Conservation (phyloP, 129 eudicot species). For the Chrysanthemum makinoi region DNA sequence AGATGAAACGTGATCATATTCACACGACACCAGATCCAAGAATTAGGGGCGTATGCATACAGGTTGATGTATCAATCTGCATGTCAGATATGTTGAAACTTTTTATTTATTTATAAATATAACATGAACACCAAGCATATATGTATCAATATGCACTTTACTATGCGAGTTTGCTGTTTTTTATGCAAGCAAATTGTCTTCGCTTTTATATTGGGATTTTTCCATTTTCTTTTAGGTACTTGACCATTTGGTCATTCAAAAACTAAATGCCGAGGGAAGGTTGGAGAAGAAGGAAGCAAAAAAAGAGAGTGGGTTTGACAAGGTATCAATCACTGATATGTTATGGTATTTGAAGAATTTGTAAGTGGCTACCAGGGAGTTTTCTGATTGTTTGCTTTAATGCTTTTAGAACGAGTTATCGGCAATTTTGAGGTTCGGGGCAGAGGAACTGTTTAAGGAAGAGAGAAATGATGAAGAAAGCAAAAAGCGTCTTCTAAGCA, state of each 20-base stretch:
- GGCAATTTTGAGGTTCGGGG: slow-evolving; percentile 97
- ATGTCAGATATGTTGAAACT: neutral
- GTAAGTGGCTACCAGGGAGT: neutral
- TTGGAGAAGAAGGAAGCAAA: slow-evolving; percentile 97
- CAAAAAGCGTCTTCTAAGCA: slow-evolving; percentile 79
- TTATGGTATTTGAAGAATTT: slow-evolving; percentile 9
- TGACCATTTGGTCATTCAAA: slow-evolving; percentile 97
- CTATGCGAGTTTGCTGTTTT: neutral
- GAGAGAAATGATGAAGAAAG: slow-evolving; percentile 95
- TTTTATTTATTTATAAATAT: too few relatives aligned
- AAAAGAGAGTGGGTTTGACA: slow-evolving; percentile 81
- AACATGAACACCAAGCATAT: neutral
- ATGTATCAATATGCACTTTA: neutral
- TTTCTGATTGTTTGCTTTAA: slow-evolving; percentile 14
- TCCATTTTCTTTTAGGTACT: slow-evolving; percentile 57
- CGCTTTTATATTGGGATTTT: neutral
- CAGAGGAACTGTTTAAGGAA: slow-evolving; percentile 95
- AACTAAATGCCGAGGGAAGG: slow-evolving; percentile 95
- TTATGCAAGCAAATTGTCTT: neutral
- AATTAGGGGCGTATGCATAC: slow-evolving; percentile 39
- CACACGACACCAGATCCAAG: slow-evolving; percentile 55
- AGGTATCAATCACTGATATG: slow-evolving; percentile 47
- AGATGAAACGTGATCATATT: slow-evolving; percentile 51
- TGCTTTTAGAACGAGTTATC: slow-evolving; percentile 89
- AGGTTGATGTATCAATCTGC: slow-evolving; percentile 1